Evolutionary conservation across 495 filamentous ascomycete species (phyloP), one percentile per base, ranked within the genome.

Genomic region (Annulohypoxylon bovei): DNA sequence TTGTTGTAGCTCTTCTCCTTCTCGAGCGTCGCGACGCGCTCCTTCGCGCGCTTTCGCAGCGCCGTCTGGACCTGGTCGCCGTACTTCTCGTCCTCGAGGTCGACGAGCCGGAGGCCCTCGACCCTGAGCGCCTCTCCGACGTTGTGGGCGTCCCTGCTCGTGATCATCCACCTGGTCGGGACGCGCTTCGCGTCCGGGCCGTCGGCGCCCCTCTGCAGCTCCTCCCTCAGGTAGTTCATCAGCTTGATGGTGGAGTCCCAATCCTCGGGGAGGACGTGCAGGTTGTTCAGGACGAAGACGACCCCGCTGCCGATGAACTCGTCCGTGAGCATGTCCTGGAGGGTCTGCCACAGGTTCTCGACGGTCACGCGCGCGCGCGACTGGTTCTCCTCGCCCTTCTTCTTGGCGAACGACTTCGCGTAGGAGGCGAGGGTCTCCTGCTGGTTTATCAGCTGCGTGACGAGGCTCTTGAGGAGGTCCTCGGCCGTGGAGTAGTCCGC

Each of bases 241-340:
- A 82, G 65, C 25, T 78, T 78, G 16, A 71, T 76, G 6, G 80
- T 82, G 11, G 74, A 75, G 50, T 79, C 79, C 12, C 67, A 75
- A n/a, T 79, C 74, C 55, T 78, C 76, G 11, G 75, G 75, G 12
- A 80, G 75, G 0, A 56, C 65, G 58, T 82, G 79, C 1, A 82
- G 47, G 53, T 81, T 81, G 60, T 79, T 77, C 27, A 82, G 59
- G 2, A 82, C 70, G 42, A 81, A 77, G 40, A 79, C 77, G 28
- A 81, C 76, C 52, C 75, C 75, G 27, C 60, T 72, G 1, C 73
- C 78, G 22, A 76, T 75, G 18, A 72, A 75, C 6, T 76, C 71
- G 22, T 80, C 78, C n/a, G 62, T 65, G 40, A 80, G 76, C 64
- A 79, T 79, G 28, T 77, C 77, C 63, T 75, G 74, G 39, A 80